These are phyloP conservation scores for Glycine latifolia DNA, from an alignment of 306 rosid species.

Conservation along the genomic window DNA sequence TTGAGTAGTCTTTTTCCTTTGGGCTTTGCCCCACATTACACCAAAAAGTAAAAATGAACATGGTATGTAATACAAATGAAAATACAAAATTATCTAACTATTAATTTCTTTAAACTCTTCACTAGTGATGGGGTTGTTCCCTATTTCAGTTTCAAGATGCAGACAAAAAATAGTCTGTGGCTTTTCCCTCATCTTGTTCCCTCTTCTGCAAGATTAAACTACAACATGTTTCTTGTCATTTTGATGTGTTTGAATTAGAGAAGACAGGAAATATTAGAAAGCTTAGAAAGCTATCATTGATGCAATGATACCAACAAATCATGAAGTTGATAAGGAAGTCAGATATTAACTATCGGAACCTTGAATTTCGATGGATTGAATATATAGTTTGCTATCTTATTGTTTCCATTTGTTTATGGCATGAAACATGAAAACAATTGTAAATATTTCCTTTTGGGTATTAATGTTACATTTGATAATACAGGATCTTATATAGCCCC, in stretches of 20 bases:
- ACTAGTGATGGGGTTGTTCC: not conserved
- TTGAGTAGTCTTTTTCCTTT: not conserved
- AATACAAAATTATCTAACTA: constrained; percentile 14
- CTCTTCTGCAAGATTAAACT: not conserved
- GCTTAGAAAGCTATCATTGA: not conserved
- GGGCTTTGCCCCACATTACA: not conserved
- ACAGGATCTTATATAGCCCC: constrained; percentile 1
- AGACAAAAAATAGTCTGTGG: not conserved
- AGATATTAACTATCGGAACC: not conserved
- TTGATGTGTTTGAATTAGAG: not conserved
- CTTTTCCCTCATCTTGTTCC: not conserved
- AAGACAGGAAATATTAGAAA: not conserved
- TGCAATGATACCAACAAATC: not conserved
- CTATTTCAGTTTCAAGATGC: not conserved
- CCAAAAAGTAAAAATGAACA: not conserved
- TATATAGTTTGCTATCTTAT: not conserved
- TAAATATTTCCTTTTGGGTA: not conserved
- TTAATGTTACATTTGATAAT: not conserved
- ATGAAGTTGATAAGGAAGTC: not conserved
- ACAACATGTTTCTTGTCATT: not conserved
- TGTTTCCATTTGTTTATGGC: not conserved
- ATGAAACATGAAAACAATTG: not conserved
- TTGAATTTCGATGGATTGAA: not conserved
- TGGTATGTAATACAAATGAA: not conserved
- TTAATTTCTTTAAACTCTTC: not conserved